Evolutionary conservation across 208 protist genomes (phyloP).

Genomic region (Wallacemonas sp.): DNA sequence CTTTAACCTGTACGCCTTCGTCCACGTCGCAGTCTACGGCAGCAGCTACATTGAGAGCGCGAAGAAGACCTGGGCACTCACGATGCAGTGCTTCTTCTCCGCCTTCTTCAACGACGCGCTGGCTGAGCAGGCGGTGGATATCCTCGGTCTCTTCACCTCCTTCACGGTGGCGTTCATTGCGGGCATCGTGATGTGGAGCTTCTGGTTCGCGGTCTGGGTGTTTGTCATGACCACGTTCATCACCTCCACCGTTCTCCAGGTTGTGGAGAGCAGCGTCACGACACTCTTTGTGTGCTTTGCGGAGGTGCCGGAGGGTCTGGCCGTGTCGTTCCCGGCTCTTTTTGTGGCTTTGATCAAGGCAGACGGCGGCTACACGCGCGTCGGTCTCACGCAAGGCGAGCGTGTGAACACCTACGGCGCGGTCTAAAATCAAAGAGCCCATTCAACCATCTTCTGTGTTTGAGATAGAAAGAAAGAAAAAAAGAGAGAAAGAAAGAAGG

Average conservation of each 20-base stretch:
- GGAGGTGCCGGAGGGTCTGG: constrained; percentile 68
- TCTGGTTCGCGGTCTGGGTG: constrained; percentile 21
- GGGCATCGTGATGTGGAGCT: constrained; percentile 26
- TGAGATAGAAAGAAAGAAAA: not conserved
- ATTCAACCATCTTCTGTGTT: not conserved
- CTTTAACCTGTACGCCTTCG: constrained; percentile 91
- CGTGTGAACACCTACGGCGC: not conserved
- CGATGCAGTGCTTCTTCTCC: constrained; percentile 62
- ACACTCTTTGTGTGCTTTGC: constrained; percentile 89
- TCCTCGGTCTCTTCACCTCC: constrained; percentile 38
- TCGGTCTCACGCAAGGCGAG: not conserved
- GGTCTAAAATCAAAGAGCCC: not conserved
- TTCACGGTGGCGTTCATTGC: constrained; percentile 27
- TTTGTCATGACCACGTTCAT: constrained; percentile 57
- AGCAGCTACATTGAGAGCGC: constrained; percentile 80
- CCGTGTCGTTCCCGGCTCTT: constrained; percentile 60
- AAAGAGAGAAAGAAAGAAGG: too few relatives aligned
- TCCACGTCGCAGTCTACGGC: constrained; percentile 90
- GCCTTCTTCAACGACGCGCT: constrained; percentile 85
- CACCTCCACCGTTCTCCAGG: constrained; percentile 39
- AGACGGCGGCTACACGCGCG: constrained; percentile 31
- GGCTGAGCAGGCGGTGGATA: constrained; percentile 31
- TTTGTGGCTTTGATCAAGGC: constrained; percentile 41
- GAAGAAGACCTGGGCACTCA: constrained; percentile 65
- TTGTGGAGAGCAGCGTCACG: constrained; percentile 60